Conservation (phyloP, 2,329 filamentous ascomycete species). For the Proliferodiscus dingleyae region DNA sequence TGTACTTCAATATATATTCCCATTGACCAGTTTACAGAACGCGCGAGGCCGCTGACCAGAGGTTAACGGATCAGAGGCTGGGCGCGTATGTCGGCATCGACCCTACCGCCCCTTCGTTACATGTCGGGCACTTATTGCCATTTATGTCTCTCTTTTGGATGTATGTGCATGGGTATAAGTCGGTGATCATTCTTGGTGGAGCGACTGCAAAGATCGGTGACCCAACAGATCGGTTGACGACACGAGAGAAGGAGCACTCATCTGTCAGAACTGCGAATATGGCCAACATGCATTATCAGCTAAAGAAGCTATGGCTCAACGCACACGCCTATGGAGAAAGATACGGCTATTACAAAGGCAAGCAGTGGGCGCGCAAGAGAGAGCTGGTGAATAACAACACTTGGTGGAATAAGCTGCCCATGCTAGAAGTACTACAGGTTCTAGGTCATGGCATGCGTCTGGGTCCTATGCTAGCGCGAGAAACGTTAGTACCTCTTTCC, state of each 20-base stretch:
- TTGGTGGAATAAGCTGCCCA: slow-evolving; percentile 70
- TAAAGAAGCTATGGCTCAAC: slow-evolving; percentile 69
- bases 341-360: slow-evolving; percentile 58
- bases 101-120: slow-evolving; percentile 73
- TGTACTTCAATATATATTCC: slow-evolving; percentile 2
- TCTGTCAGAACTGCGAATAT: slow-evolving; percentile 58
- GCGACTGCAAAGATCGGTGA: slow-evolving; percentile 76
- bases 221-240: slow-evolving; percentile 64
- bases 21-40: slow-evolving; percentile 16
- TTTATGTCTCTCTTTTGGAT: slow-evolving; percentile 83
- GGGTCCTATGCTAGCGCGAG: slow-evolving; percentile 81
- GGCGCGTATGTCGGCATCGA: slow-evolving; percentile 79
- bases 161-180: slow-evolving; percentile 68
- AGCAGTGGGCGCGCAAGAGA: slow-evolving; percentile 62
- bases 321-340: slow-evolving; percentile 61
- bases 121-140: slow-evolving; percentile 75
- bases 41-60: slow-evolving; percentile 52
- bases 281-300: slow-evolving; percentile 62
- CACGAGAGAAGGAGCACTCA: slow-evolving; percentile 49
- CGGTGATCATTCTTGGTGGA: slow-evolving; percentile 65
- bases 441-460: slow-evolving; percentile 72
- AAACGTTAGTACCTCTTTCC: slow-evolving; percentile 59
- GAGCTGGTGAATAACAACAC: slow-evolving; percentile 73
- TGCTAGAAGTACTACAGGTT: slow-evolving; percentile 70
- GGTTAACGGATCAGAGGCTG: slow-evolving; percentile 61